phyloP scores from a whole-genome alignment of 2,329 filamentous ascomycete species.

The Fusarium staphyleae region DNA sequence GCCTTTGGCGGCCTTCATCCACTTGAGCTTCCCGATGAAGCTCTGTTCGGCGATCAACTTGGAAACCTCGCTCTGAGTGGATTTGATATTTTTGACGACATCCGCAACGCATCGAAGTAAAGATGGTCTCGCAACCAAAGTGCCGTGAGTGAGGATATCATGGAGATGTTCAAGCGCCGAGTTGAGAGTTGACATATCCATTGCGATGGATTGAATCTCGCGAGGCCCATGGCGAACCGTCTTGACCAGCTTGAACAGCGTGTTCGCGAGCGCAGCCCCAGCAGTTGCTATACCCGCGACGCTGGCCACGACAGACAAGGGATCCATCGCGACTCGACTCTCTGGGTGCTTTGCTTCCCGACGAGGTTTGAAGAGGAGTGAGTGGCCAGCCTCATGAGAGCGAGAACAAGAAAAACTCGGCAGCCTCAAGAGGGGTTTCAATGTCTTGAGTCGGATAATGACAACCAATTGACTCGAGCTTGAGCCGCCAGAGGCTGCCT shows the following conservation, averaged over 20 bases:
- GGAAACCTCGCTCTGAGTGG: slow-evolving; percentile 8
- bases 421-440: not conserved
- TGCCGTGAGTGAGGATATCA: slow-evolving; percentile 6
- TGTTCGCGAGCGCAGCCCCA: slow-evolving; percentile 16
- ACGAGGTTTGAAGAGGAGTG: not conserved
- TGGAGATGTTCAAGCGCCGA: slow-evolving; percentile 13
- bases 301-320: slow-evolving; percentile 22
- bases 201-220: slow-evolving; percentile 8
- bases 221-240: slow-evolving; percentile 9
- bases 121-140: not conserved
- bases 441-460: not conserved
- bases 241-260: slow-evolving; percentile 9
- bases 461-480: not conserved
- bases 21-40: not conserved
- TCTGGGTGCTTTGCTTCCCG: not conserved
- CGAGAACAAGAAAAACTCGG: not conserved
- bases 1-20: slow-evolving; percentile 6
- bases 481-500: slow-evolving; percentile 1
- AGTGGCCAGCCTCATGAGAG: not conserved
- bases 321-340: slow-evolving; percentile 13
- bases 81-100: slow-evolving; percentile 12
- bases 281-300: slow-evolving; percentile 28
- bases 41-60: not conserved
- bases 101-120: slow-evolving; percentile 1
- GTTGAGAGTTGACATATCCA: slow-evolving; percentile 16